Evolutionary conservation across 352 stramenopile genomes (phyloP).

Genomic region (Phytophthora lateralis): DNA sequence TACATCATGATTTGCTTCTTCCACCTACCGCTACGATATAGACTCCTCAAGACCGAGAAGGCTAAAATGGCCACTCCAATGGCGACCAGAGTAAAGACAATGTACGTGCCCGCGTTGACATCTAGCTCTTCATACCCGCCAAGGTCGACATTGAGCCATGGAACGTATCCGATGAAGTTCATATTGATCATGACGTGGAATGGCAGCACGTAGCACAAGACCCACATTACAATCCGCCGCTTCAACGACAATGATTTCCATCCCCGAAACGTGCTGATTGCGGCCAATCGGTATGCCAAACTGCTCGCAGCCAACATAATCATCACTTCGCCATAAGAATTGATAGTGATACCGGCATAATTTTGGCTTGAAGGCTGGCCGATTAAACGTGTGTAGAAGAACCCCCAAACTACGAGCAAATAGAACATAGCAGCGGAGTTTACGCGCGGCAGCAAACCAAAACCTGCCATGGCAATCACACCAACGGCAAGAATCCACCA

Average conservation of each 20-base stretch:
- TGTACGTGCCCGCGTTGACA: conserved; percentile 63
- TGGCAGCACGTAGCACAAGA: conserved; percentile 66
- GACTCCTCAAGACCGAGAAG: conserved; percentile 44
- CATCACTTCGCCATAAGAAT: conserved; percentile 63
- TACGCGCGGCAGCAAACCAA: conserved; percentile 52
- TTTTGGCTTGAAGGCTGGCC: conserved; percentile 64
- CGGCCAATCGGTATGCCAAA: conserved; percentile 47
- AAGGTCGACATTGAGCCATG: conserved; percentile 77
- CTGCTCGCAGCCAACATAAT: conserved; percentile 61
- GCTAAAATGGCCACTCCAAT: conserved; percentile 39
- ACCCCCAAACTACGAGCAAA: conserved; percentile 62
- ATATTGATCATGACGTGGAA: conserved; percentile 79
- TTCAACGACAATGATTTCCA: conserved; percentile 42
- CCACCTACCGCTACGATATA: conserved; percentile 53
- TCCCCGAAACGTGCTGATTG: conserved; percentile 49
- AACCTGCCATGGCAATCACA: conserved; percentile 44
- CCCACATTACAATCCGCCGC: conserved; percentile 57
- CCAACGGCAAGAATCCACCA: conserved; percentile 68
- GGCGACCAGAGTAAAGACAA: conserved; percentile 50
- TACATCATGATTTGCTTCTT: conserved; percentile 48
- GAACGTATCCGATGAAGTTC: conserved; percentile 72
- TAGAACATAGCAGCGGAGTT: conserved; percentile 57
- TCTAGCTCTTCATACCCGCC: conserved; percentile 60
- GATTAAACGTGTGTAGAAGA: conserved; percentile 75
- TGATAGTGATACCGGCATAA: conserved; percentile 57